These are phyloP conservation scores for Beta vulgaris DNA, from an alignment of 148 eudicot species.

Conservation along the genomic window DNA sequence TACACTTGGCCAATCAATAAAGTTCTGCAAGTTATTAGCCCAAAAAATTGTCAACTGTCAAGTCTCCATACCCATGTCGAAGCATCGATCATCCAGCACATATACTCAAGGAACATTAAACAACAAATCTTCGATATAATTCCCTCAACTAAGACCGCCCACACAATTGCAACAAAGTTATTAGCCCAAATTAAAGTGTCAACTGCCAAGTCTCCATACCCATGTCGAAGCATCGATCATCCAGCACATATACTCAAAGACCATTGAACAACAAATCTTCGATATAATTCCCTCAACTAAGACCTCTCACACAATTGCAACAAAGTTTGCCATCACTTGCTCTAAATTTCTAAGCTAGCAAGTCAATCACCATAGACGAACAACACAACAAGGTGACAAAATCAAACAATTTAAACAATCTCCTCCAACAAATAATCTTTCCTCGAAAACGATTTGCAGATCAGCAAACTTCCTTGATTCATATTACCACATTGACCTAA, in stretches of 20 bases:
- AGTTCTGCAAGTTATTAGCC: neutral
- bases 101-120: no score
- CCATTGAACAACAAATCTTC: neutral
- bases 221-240: neutral
- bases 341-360: neutral
- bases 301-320: neutral
- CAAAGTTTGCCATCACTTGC: neutral
- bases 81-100: neutral
- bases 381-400: neutral
- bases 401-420: slow-evolving; percentile 1
- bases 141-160: neutral
- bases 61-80: neutral
- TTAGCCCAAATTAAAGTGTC: neutral
- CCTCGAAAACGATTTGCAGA: neutral
- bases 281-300: neutral
- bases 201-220: neutral
- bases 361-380: neutral
- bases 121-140: neutral
- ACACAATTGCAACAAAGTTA: neutral
- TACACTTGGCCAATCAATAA: neutral
- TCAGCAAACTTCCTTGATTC: neutral
- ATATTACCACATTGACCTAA: slow-evolving; percentile 7
- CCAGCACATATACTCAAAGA: no score
- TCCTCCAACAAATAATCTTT: neutral
- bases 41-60: neutral